A percentile compares a stretch with the other conserved stretches of the same genome.
These are phyloP conservation scores for Pythium folliculosum DNA, from an alignment of 352 stramenopile species.

Conservation along the genomic window DNA sequence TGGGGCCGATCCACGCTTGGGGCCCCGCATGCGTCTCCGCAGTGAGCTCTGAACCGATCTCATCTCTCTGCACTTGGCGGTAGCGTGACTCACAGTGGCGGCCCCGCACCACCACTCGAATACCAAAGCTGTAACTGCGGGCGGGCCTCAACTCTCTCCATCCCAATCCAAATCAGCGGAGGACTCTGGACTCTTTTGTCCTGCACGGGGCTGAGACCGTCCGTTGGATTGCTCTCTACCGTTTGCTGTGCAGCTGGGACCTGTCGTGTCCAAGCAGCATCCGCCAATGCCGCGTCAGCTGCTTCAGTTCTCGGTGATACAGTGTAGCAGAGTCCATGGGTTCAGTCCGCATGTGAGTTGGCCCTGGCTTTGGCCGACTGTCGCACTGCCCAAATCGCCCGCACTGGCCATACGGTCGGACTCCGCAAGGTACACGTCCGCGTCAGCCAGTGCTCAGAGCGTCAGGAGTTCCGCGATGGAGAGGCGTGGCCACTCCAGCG, in stretches of 20 bases:
- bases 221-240: not conserved
- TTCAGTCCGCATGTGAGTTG: not conserved
- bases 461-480: not conserved
- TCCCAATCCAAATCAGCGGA: not conserved
- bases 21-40: not conserved
- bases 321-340: not conserved
- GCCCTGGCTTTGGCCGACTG: not conserved
- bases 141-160: not conserved
- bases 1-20: too few relatives aligned
- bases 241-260: not conserved
- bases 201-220: not conserved
- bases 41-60: not conserved
- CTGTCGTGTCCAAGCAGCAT: not conserved
- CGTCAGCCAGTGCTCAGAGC: not conserved
- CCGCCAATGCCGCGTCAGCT: not conserved
- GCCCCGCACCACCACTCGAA: too few relatives aligned
- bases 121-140: too few relatives aligned
- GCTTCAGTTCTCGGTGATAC: not conserved
- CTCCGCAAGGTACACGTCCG: not conserved
- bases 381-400: not conserved
- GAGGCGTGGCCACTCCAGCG: constrained; percentile 1
- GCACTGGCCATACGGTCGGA: too few relatives aligned
- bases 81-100: not conserved
- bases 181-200: not conserved
- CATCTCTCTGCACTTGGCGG: not conserved